Percentiles rank a stretch among this genome's conserved stretches.
Conservation (phyloP, 305 asterid genomes). For the Ruellia speciosa region DNA sequence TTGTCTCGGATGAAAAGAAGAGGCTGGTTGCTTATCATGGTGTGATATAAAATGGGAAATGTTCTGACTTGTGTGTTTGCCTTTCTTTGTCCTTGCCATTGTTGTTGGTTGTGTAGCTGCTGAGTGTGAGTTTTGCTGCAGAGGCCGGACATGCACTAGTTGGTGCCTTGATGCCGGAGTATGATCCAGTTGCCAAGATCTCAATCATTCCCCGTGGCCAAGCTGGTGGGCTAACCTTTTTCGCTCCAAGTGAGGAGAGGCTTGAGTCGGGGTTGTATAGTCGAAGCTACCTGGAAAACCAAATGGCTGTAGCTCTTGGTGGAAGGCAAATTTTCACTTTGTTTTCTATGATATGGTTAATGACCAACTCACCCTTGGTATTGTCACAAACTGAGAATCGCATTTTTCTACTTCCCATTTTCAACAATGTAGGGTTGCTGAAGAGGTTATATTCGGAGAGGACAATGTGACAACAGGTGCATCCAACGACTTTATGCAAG, state of each 20-base stretch:
- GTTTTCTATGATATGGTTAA: too few relatives aligned
- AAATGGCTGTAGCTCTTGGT: constrained; percentile 96
- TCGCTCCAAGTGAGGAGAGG: constrained; percentile 95
- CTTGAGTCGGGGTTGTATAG: constrained; percentile 92
- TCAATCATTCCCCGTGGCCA: constrained; percentile 98
- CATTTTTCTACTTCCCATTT: too few relatives aligned
- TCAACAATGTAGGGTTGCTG: constrained; percentile 54
- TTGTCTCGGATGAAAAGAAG: constrained; percentile 91
- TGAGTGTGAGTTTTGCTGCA: constrained; percentile 20
- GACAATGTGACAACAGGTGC: constrained; percentile 95
- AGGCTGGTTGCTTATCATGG: constrained; percentile 88
- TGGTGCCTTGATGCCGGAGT: constrained; percentile 97
- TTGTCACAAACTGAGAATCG: too few relatives aligned
- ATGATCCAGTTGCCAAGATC: constrained; percentile 93
- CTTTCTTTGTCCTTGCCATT: background rate
- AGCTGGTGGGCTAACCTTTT: constrained; percentile 95
- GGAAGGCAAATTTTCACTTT: constrained; percentile 53
- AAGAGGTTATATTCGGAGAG: constrained; percentile 75
- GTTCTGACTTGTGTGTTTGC: background rate
- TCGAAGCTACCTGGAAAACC: constrained; percentile 91
- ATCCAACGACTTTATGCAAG: constrained; percentile 93
- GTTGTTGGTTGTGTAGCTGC: too few relatives aligned
- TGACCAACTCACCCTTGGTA: too few relatives aligned
- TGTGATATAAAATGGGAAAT: constrained; percentile 8
- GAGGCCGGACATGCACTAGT: constrained; percentile 98